Evolutionary conservation across 192 early-diverging fungal species (phyloP).

Genomic region (Dimargaris verticillata): DNA sequence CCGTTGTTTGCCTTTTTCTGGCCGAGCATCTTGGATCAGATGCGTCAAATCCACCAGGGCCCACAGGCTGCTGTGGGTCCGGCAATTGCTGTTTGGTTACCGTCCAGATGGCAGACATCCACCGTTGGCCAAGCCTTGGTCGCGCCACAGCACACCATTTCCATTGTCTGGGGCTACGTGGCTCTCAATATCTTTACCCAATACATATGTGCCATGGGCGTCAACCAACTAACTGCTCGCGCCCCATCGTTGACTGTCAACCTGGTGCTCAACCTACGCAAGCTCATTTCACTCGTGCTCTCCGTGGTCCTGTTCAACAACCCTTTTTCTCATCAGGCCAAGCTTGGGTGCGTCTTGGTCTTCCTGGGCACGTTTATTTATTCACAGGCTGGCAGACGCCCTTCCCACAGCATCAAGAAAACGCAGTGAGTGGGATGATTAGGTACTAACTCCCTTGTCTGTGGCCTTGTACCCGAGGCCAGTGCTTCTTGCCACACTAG

Average conservation of each 20-base stretch:
- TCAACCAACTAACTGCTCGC: slow-evolving; percentile 61
- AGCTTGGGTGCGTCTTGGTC: slow-evolving; percentile 54
- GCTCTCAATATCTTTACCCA: slow-evolving; percentile 59
- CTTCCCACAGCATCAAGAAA: background rate
- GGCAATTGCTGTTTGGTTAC: no score
- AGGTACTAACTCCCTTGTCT: no score
- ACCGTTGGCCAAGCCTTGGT: no score
- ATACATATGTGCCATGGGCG: slow-evolving; percentile 79
- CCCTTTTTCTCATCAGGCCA: slow-evolving; percentile 42
- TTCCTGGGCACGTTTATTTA: slow-evolving; percentile 70
- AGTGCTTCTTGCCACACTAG: no score
- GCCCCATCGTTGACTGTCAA: slow-evolving; percentile 69
- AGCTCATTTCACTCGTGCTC: slow-evolving; percentile 64
- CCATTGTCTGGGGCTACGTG: slow-evolving; percentile 55
- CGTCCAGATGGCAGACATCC: no score
- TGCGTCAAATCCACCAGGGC: no score
- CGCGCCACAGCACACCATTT: no score
- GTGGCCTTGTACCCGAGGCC: no score
- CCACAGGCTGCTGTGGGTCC: no score
- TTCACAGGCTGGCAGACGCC: slow-evolving; percentile 15
- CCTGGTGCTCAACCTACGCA: slow-evolving; percentile 71
- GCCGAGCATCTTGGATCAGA: slow-evolving; percentile 43
- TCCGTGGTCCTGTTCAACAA: slow-evolving; percentile 69
- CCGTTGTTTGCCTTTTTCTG: slow-evolving; percentile 66
- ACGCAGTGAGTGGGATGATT: no score